Base-by-base conservation (phyloP, 2,329 filamentous ascomycete genomes). In the Curvularia hawaiiensis region DNA sequence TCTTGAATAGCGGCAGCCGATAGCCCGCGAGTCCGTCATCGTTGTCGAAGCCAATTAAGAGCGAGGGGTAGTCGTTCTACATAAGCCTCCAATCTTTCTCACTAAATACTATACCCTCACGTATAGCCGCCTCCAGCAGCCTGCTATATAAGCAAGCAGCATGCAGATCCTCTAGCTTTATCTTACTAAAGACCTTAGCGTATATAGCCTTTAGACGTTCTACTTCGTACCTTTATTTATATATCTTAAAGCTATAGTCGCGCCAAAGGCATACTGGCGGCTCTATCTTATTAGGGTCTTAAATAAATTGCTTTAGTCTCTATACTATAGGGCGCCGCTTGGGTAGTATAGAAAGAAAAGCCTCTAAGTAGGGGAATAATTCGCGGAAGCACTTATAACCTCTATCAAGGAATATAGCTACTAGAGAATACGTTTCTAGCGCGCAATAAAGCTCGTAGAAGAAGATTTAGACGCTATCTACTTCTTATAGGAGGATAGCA, bases 241-340 rank as follows among this genome's bases (percentile, higher is more conserved):
- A 67, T 7, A 51, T 50, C 0, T 31, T 44, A 18, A 68, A 69
- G 0, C 69, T 69, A 9, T 68, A 73, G 26, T 72, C 70, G 0
- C 63, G 56, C 5, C 56, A 53, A 0, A 71, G 39, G 3, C 40
- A 54, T 0, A 58, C 48, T 1, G 47, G 38, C 0, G 70, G 63
- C 3, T 69, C 58, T 1, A 52, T 62, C 10, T 48, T 56, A 0
- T 30, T 7, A 0, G 16, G 5, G 1, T 53, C 38, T 0, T 48
- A 35, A 0, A 71, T 20, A 46, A 70, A 74, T 1, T 71, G 66
- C 0, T 63, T 52, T 0, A 73, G 52, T 0, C 59, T 54, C 50
- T 56, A 71, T 0, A 72, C 62, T 0, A 63, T 62, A 2, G 53
- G 41, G 0, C 64, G 61, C 9, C 57, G 10, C 0, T 28, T 10